These are phyloP conservation scores for Amesomyces nigricolor DNA, from an alignment of 2,329 filamentous ascomycete species.

Conservation along the genomic window DNA sequence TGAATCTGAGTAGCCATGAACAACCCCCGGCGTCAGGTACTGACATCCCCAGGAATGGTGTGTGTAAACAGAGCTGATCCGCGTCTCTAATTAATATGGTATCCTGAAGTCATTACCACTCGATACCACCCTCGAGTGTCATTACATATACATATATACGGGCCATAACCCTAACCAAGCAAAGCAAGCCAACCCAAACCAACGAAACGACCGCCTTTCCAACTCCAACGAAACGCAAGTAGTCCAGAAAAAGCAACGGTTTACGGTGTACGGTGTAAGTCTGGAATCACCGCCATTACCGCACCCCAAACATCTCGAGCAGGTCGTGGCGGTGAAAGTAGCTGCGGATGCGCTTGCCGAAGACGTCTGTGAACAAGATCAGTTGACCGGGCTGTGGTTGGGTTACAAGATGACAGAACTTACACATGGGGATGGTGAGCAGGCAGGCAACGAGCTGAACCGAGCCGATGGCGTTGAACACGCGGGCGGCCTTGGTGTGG, in stretches of 20 bases:
- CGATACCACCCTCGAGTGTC: background rate
- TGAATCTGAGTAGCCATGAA: background rate
- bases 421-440: conserved; percentile 72
- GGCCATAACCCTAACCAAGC: background rate
- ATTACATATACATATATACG: background rate
- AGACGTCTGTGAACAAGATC: conserved; percentile 52
- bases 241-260: background rate
- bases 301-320: conserved; percentile 42
- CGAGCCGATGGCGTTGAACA: conserved; percentile 65
- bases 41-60: too few species aligned
- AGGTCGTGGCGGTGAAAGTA: conserved; percentile 74
- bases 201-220: background rate
- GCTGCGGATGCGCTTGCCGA: conserved; percentile 69
- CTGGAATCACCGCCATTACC: too few species aligned
- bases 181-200: background rate
- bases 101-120: background rate
- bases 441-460: conserved; percentile 74
- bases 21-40: background rate
- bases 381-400: background rate
- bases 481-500: conserved; percentile 47
- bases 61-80: background rate
- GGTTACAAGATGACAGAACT: conserved; percentile 37
- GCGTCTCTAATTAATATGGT: background rate
- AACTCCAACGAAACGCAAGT: background rate
- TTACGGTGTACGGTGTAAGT: too few species aligned